Evolutionary conservation across 2,329 filamentous ascomycete genomes (phyloP).

Genomic region (Pseudogymnoascus sp.): DNA sequence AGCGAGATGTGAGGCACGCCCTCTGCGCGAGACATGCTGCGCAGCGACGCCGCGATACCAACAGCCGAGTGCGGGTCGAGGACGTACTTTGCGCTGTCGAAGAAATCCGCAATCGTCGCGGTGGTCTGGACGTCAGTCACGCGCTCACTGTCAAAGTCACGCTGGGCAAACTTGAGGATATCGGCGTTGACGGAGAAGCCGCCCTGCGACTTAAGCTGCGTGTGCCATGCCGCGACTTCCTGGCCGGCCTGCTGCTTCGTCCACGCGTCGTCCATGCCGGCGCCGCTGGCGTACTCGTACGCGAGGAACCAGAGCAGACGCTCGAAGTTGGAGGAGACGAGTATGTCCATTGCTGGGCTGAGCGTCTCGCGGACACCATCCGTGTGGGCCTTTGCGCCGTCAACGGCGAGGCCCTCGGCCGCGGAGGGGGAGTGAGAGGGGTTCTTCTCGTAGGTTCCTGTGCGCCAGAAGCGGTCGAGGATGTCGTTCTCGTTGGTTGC

Average conservation of each 20-base stretch:
- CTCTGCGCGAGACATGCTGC: slow-evolving; percentile 52
- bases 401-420: slow-evolving; percentile 44
- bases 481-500: slow-evolving; percentile 98
- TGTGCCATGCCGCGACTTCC: slow-evolving; percentile 70
- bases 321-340: slow-evolving; percentile 96
- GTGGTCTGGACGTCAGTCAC: slow-evolving; percentile 60
- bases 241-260: slow-evolving; percentile 64
- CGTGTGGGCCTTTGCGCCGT: slow-evolving; percentile 53
- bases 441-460: slow-evolving; percentile 82
- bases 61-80: slow-evolving; percentile 91
- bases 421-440: slow-evolving; percentile 49
- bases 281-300: slow-evolving; percentile 55
- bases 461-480: slow-evolving; percentile 88
- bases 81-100: slow-evolving; percentile 52
- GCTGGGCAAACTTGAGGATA: slow-evolving; percentile 61
- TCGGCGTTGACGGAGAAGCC: slow-evolving; percentile 73
- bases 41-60: slow-evolving; percentile 66
- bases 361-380: slow-evolving; percentile 83
- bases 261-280: slow-evolving; percentile 56
- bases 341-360: slow-evolving; percentile 94
- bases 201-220: slow-evolving; percentile 69
- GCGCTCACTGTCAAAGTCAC: slow-evolving; percentile 73
- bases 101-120: slow-evolving; percentile 52
- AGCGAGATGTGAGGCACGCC: slow-evolving; percentile 64
- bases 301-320: slow-evolving; percentile 89